These are phyloP conservation scores for Lumnitzera racemosa DNA, from an alignment of 345 rosid genomes.

Conservation along the genomic window DNA sequence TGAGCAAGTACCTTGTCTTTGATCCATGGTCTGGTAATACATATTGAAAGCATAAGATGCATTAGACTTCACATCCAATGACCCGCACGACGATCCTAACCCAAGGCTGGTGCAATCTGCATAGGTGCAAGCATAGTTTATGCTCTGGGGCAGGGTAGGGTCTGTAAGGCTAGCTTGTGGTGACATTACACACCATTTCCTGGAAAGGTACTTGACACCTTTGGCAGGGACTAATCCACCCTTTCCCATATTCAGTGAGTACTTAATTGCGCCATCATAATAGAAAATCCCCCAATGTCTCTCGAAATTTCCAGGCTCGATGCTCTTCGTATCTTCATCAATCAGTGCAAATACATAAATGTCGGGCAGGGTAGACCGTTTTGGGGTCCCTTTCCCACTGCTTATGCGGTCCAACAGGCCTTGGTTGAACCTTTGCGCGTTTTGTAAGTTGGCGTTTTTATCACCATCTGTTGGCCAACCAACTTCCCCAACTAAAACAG, in stretches of 20 bases:
- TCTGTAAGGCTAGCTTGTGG: constrained; percentile 30
- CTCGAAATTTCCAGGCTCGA: constrained; percentile 67
- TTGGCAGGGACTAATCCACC: constrained; percentile 48
- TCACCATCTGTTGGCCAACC: constrained; percentile 95
- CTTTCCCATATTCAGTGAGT: constrained; percentile 28
- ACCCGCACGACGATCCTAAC: constrained; percentile 46
- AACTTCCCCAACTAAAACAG: constrained; percentile 78
- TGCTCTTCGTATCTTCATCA: constrained; percentile 81
- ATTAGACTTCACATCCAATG: constrained; percentile 32
- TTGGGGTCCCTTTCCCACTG: constrained; percentile 62
- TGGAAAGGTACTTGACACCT: constrained; percentile 51
- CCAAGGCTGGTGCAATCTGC: constrained; percentile 73
- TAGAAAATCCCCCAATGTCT: constrained; percentile 79
- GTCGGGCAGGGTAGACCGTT: constrained; percentile 50
- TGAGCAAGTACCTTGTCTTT: constrained; percentile 37
- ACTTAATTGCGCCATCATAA: constrained; percentile 66
- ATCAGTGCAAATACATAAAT: constrained; percentile 64
- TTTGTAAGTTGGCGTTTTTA: constrained; percentile 35
- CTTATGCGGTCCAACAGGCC: constrained; percentile 53
- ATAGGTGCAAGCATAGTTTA: constrained; percentile 45
- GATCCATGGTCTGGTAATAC: constrained; percentile 70
- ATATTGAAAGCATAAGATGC: constrained; percentile 73
- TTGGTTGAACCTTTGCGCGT: constrained; percentile 74
- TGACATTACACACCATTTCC: constrained; percentile 69
- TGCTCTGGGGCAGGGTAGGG: constrained; percentile 22